phyloP scores from a whole-genome alignment of 1,139 yeast species.

The Dujonia santamariae region DNA sequence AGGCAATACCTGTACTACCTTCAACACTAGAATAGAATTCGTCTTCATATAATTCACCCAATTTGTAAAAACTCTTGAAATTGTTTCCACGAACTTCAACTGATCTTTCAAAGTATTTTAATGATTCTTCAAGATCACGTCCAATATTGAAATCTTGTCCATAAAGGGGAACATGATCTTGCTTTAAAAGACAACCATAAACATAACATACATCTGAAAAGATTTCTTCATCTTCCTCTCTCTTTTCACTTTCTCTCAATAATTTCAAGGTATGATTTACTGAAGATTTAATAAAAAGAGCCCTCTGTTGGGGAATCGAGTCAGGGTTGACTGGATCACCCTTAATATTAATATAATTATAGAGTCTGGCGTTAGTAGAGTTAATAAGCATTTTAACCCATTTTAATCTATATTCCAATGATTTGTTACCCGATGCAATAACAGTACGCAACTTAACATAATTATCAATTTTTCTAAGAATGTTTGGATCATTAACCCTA shows the following conservation, averaged over 20 bases:
- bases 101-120: constrained; percentile 32
- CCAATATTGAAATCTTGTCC: constrained; percentile 39
- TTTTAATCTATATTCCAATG: constrained; percentile 39
- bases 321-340: constrained; percentile 39
- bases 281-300: constrained; percentile 38
- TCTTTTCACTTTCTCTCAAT: constrained; percentile 32
- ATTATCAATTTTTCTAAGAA: constrained; percentile 32
- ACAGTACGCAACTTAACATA: constrained; percentile 33
- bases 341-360: constrained; percentile 42
- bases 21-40: constrained; percentile 17
- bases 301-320: constrained; percentile 30
- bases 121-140: constrained; percentile 28
- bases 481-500: constrained; percentile 9
- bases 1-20: constrained; percentile 30
- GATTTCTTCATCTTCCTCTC: constrained; percentile 21
- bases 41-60: constrained; percentile 41
- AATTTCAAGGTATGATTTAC: constrained; percentile 39
- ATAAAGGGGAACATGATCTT: constrained; percentile 29
- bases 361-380: constrained; percentile 40
- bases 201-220: constrained; percentile 30
- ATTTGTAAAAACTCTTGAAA: constrained; percentile 34
- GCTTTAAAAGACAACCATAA: constrained; percentile 40
- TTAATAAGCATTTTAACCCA: constrained; percentile 46
- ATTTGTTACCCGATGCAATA: constrained; percentile 44
- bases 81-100: constrained; percentile 31